Evolutionary conservation across 805 yeast species (phyloP).

Genomic region (Komagataella phaffii): DNA sequence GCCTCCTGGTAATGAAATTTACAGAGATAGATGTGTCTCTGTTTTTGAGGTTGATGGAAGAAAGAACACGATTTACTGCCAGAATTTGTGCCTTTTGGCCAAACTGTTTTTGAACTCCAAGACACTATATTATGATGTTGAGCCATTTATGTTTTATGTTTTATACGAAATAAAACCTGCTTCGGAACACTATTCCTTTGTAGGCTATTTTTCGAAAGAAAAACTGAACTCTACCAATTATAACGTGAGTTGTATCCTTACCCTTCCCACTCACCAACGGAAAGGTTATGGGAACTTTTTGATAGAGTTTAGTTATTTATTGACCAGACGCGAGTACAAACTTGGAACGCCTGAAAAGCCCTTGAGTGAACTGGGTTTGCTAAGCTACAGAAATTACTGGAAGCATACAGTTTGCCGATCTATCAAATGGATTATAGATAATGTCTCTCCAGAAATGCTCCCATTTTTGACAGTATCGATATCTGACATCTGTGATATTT

Average conservation of each 20-base stretch:
- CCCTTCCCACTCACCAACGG: constrained; percentile 78
- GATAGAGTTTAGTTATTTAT: constrained; percentile 78
- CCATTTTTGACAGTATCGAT: constrained; percentile 27
- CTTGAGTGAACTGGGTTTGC: constrained; percentile 69
- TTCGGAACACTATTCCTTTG: constrained; percentile 49
- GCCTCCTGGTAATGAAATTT: constrained; percentile 92
- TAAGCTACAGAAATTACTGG: constrained; percentile 87
- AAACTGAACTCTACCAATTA: constrained; percentile 61
- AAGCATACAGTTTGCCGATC: constrained; percentile 44
- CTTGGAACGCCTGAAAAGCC: constrained; percentile 96
- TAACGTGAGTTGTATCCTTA: constrained; percentile 82
- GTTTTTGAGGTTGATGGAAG: constrained; percentile 92
- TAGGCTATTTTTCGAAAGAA: constrained; percentile 92
- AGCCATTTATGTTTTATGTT: constrained; percentile 85
- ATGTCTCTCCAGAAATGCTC: neutral
- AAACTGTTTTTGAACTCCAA: constrained; percentile 84
- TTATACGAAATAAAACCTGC: constrained; percentile 51
- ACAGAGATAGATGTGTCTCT: constrained; percentile 57
- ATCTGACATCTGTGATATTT: constrained; percentile 45
- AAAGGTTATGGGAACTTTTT: constrained; percentile 82
- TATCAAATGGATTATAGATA: constrained; percentile 1
- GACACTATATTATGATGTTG: constrained; percentile 88
- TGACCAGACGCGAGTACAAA: constrained; percentile 62
- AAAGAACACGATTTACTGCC: constrained; percentile 70
- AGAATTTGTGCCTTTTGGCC: constrained; percentile 79